These are phyloP conservation scores for barley (Hordeum vulgare) DNA, from an alignment of 176 grass and related monocot genomes.

Conservation along the genomic window DNA sequence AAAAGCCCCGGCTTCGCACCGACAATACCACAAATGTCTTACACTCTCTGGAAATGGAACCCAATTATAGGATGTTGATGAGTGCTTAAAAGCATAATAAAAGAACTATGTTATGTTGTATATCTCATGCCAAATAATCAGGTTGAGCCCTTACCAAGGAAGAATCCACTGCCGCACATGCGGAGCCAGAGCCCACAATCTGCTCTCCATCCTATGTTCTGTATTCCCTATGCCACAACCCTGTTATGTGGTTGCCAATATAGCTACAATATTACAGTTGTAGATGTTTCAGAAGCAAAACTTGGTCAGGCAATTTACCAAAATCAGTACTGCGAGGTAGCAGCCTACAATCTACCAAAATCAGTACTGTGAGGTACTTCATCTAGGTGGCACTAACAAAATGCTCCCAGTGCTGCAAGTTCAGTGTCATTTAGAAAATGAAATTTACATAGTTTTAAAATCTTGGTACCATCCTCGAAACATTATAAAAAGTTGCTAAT, in stretches of 20 bases:
- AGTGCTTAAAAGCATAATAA: background rate
- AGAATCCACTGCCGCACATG: conserved; percentile 82
- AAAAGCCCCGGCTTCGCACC: conserved; percentile 91
- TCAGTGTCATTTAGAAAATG: too few relatives aligned
- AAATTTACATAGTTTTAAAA: too few relatives aligned
- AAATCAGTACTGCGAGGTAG: background rate
- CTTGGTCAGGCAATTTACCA: background rate
- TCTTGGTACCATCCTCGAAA: too few relatives aligned
- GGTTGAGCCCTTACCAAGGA: conserved; percentile 67
- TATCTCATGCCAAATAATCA: background rate
- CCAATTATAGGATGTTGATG: background rate
- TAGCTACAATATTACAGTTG: too few relatives aligned
- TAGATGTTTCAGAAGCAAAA: background rate
- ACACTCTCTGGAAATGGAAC: conserved; percentile 47
- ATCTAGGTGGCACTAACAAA: too few relatives aligned
- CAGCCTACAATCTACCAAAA: background rate
- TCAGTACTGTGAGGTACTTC: too few relatives aligned
- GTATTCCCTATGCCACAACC: conserved; percentile 82
- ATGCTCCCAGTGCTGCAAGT: too few relatives aligned
- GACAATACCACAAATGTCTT: conserved; percentile 80
- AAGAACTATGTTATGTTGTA: too few relatives aligned
- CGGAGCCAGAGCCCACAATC: conserved; percentile 97
- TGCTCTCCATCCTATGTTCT: conserved; percentile 85
- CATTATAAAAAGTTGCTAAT: too few relatives aligned
- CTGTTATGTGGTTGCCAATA: conserved; percentile 97